These are phyloP conservation scores for Boletus holoroseus DNA, from an alignment of 1,284 basidiomycete genomes.

Conservation along the genomic window DNA sequence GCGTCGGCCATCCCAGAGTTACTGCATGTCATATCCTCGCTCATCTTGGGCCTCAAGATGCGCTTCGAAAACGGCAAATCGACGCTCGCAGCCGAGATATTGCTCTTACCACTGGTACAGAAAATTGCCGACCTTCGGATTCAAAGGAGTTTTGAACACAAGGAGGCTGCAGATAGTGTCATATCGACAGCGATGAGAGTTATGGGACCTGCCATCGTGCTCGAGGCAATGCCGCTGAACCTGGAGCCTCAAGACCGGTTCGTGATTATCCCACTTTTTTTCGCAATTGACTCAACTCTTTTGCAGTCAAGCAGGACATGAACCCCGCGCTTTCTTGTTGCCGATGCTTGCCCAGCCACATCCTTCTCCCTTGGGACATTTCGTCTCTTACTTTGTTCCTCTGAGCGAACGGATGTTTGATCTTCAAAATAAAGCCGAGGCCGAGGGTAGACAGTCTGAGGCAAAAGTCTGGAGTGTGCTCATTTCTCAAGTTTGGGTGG, in stretches of 20 bases:
- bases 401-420: slow-evolving; percentile 92
- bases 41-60: slow-evolving; percentile 44
- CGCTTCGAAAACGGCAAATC: slow-evolving; percentile 34
- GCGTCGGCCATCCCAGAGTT: slow-evolving; percentile 70
- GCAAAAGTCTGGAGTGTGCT: slow-evolving; percentile 93
- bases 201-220: slow-evolving; percentile 78
- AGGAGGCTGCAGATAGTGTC: slow-evolving; percentile 81
- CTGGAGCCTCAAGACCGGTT: slow-evolving; percentile 77
- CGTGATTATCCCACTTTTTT: slow-evolving; percentile 24
- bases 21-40: slow-evolving; percentile 55
- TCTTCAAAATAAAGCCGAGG: slow-evolving; percentile 71
- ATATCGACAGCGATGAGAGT: slow-evolving; percentile 81
- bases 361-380: slow-evolving; percentile 79
- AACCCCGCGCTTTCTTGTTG: slow-evolving; percentile 85
- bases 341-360: slow-evolving; percentile 83
- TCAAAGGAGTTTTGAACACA: slow-evolving; percentile 84
- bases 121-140: slow-evolving; percentile 73
- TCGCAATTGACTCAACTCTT: slow-evolving; percentile 6
- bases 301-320: slow-evolving; percentile 52
- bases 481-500: slow-evolving; percentile 90
- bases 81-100: slow-evolving; percentile 63
- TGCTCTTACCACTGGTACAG: slow-evolving; percentile 71
- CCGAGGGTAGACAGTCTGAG: slow-evolving; percentile 69
- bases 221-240: slow-evolving; percentile 79
- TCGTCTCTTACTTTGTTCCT: slow-evolving; percentile 87